These are phyloP conservation scores for Aschersonia sp. DNA, from an alignment of 2,329 filamentous ascomycete species.

Conservation along the genomic window DNA sequence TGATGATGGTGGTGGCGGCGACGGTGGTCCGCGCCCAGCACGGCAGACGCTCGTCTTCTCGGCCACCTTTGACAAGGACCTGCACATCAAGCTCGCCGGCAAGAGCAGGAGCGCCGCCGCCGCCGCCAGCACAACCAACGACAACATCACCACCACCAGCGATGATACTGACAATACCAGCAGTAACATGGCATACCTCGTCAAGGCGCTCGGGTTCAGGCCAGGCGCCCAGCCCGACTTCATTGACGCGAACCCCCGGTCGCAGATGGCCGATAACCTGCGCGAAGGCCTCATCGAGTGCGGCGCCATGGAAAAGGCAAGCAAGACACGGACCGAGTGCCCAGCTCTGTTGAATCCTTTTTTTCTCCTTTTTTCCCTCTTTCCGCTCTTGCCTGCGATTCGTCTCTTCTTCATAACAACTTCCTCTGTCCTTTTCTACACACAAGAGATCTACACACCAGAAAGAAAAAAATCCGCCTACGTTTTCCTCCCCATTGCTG, in stretches of 20 bases:
- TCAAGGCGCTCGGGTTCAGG: constrained; percentile 79
- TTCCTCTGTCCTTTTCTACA: too few relatives aligned
- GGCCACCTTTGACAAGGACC: constrained; percentile 80
- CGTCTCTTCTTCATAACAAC: background rate
- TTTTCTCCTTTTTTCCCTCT: background rate
- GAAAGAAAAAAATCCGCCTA: too few relatives aligned
- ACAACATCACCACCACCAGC: constrained; percentile 21
- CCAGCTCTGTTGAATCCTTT: background rate
- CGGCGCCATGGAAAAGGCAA: constrained; percentile 78
- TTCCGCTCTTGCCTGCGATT: background rate
- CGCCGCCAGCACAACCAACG: constrained; percentile 52
- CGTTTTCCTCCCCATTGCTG: too few relatives aligned
- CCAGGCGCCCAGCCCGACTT: constrained; percentile 60
- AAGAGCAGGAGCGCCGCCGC: constrained; percentile 37
- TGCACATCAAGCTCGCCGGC: constrained; percentile 81
- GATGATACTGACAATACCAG: constrained; percentile 39
- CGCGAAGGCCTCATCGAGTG: constrained; percentile 89
- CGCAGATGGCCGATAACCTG: constrained; percentile 74
- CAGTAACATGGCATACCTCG: constrained; percentile 82
- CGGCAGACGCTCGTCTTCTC: constrained; percentile 87
- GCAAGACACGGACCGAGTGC: too few relatives aligned
- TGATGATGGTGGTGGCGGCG: constrained; percentile 17
- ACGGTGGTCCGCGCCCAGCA: too few relatives aligned
- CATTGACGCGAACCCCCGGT: constrained; percentile 78
- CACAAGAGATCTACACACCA: too few relatives aligned